These are phyloP conservation scores for Salicornia ramosissima DNA, from an alignment of 148 eudicot genomes.

Conservation along the genomic window DNA sequence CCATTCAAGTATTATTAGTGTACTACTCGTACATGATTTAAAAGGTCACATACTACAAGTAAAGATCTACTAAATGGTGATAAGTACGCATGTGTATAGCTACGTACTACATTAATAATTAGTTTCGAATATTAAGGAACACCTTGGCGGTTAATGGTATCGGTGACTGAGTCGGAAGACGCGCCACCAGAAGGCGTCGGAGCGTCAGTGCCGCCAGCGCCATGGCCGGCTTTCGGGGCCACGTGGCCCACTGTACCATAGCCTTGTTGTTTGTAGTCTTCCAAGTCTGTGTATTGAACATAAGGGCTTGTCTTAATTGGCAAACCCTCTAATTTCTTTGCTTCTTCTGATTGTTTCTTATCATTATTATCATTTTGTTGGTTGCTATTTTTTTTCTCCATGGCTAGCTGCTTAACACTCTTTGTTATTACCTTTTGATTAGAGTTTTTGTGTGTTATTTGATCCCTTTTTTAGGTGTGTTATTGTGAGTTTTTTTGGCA, in stretches of 20 bases:
- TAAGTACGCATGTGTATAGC: too few relatives aligned
- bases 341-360: slow-evolving; percentile 23
- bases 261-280: slow-evolving; percentile 85
- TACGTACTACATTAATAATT: too few relatives aligned
- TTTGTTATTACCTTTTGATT: not conserved
- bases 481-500: not conserved
- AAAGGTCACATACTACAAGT: too few relatives aligned
- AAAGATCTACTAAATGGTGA: too few relatives aligned
- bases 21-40: too few relatives aligned
- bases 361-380: slow-evolving; percentile 18
- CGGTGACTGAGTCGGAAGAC: slow-evolving; percentile 30
- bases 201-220: slow-evolving; percentile 68
- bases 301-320: slow-evolving; percentile 77
- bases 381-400: slow-evolving; percentile 19
- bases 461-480: not conserved
- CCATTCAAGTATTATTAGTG: too few relatives aligned
- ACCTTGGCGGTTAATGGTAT: slow-evolving; percentile 36
- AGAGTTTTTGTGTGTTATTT: not conserved
- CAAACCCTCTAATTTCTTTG: slow-evolving; percentile 37
- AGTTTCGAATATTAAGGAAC: slow-evolving; percentile 31
- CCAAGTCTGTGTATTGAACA: slow-evolving; percentile 70
- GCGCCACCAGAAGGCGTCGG: slow-evolving; percentile 55
- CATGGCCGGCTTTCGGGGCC: slow-evolving; percentile 47
- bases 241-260: slow-evolving; percentile 80
- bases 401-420: slow-evolving; percentile 15